Base-by-base conservation (phyloP, 2,329 filamentous ascomycete genomes). In the Nemania bipapillata region DNA sequence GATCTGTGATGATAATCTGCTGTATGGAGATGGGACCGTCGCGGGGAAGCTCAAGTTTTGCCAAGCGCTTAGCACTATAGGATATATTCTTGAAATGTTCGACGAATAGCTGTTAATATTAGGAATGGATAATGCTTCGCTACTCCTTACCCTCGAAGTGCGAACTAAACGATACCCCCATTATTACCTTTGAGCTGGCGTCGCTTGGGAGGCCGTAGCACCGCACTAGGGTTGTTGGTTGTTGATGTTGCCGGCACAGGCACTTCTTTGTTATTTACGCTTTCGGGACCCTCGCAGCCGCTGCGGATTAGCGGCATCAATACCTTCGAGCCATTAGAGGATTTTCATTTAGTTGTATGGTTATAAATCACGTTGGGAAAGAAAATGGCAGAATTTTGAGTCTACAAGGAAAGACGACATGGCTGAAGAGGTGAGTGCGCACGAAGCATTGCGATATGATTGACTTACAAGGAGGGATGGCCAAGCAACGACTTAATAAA, bases 311-410 rank as follows among this genome's bases (percentile, higher is more conserved):
- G 56, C 56, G 56, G 40, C 28, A 24, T 49, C 42, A 22, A 50
- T 32, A 32, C 17, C 57, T 60, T 26, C 57, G 30, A 60, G 57
- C 57, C 45, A 60, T 20, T 28, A 60, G 26, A 60, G 32, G 28
- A 60, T 49, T 42, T 60, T 49, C 57, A 60, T 60, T 52, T 45
- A 12, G 57, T 52, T 20, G 20, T 59, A 58, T 37, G 55, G 55
- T 47, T 47, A 58, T 58, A 47, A 30, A 47, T 58, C 40, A 24
- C 55, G 55, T 45, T 58, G 17, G 24, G 37, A 35, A 58, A 30
- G 55, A 58, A n/a, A n/a, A n/a, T n/a, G n/a, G 40, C 37, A 58
- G 37, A 58, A 58, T 58, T 47, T 35, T 8, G 55, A 45, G 55
- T 30, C 22, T 47, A 40, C 37, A 26, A 45, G 55, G 55, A 58